Base-by-base conservation (phyloP, 1,284 basidiomycete genomes). In the Malassezia sympodialis region DNA sequence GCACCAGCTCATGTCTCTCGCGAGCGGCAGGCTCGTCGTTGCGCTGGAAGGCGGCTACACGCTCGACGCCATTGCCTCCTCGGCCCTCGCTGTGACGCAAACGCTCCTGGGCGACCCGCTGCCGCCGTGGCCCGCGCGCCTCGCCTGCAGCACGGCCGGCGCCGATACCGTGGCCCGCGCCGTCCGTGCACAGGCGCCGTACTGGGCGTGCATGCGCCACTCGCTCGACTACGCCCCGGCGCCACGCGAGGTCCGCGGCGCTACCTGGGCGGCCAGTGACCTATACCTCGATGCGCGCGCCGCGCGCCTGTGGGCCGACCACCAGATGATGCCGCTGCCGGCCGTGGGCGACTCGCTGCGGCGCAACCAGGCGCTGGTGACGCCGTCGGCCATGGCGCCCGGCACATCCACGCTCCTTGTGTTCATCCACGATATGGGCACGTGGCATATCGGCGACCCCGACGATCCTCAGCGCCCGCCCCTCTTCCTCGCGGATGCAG, bases 41-140 rank as follows among this genome's bases (percentile, higher is more conserved):
- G 90, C 90, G 4, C 81, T 99, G 26, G 94, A 99, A 88, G 94
- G 94, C 17, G 94, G 94, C 0, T 99, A 99, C 77, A 90, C 91
- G 68, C 81, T 96, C 23, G 82, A 90, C 8, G 85, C 91, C 1
- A 88, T 93, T 58, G 87, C 90, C 19, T 79, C 79, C 10, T 96
- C 90, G 17, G 85, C 90, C 0, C 76, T 91, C 12, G 89, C 89
- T 0, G 93, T 96, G 21, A 83, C 87, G 0, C 80, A 82, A 52
- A 82, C 90, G 12, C 78, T 99, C 17, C 80, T 96, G 5, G 91
- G 91, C 8, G 87, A 91, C 63, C 79, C 85, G 1, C 88, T 90
- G 0, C 84, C 84, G 0, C 81, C 84, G 62, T 76, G 56, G 5
- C 39, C 45, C 11, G n/a, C 51, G 79, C 3, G 80, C 84, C 0